Conservation (phyloP, 2,329 filamentous ascomycete species). For the Pezicula rhizophila region DNA sequence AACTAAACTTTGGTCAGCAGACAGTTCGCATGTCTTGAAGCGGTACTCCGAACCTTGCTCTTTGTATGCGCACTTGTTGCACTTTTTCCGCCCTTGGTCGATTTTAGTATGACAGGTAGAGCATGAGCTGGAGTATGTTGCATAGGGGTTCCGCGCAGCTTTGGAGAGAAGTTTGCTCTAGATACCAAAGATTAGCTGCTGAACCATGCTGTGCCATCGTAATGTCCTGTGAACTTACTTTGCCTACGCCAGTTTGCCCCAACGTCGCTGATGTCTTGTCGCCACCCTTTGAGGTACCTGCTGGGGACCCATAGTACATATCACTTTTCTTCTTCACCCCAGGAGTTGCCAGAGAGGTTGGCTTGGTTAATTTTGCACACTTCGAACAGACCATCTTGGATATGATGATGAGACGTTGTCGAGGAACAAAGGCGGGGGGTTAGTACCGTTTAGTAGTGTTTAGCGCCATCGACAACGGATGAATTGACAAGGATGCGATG, state of each 20-base stretch:
- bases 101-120: slow-evolving; percentile 57
- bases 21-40: not conserved
- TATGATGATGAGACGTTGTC: slow-evolving; percentile 4
- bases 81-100: slow-evolving; percentile 54
- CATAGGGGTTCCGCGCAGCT: slow-evolving; percentile 60
- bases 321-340: slow-evolving; percentile 62
- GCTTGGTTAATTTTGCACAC: slow-evolving; percentile 55
- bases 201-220: not conserved
- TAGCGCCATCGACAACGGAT: no score
- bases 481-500: no score
- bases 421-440: slow-evolving; percentile 3
- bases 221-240: slow-evolving; percentile 35
- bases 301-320: slow-evolving; percentile 57
- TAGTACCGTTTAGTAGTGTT: no score
- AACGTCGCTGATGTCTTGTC: slow-evolving; percentile 44
- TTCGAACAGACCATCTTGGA: slow-evolving; percentile 56
- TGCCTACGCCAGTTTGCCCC: slow-evolving; percentile 52
- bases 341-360: slow-evolving; percentile 56
- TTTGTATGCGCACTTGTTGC: slow-evolving; percentile 57
- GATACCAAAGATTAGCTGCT: not conserved
- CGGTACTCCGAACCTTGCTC: slow-evolving; percentile 34
- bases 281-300: slow-evolving; percentile 32
- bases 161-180: slow-evolving; percentile 61
- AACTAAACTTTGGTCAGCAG: slow-evolving; percentile 31
- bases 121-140: slow-evolving; percentile 56